A percentile compares a stretch with the other conserved stretches of the same genome.
Evolutionary conservation across 306 rosid species (phyloP).

Genomic region (Acmispon strigosus): DNA sequence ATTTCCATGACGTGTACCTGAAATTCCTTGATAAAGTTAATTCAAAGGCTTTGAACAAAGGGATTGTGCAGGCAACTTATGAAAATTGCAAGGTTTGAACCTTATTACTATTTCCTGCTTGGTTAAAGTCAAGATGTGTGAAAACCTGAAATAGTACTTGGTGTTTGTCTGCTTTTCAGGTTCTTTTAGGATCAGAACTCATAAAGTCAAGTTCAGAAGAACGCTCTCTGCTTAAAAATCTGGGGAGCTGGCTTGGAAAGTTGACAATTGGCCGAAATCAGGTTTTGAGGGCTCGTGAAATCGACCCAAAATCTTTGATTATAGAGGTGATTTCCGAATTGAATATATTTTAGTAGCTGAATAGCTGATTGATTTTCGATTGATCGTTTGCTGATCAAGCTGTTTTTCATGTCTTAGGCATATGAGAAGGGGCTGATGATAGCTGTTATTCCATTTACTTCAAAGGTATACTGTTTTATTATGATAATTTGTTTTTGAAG

Average conservation of each 20-base stretch:
- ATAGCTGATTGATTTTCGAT: neutral
- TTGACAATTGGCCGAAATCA: slow-evolving; percentile 94
- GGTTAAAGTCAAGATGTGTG: neutral
- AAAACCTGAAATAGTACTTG: neutral
- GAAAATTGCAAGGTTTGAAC: slow-evolving; percentile 94
- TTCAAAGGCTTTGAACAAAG: slow-evolving; percentile 76
- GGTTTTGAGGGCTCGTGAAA: slow-evolving; percentile 93
- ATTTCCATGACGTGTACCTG: slow-evolving; percentile 92
- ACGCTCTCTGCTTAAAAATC: slow-evolving; percentile 90
- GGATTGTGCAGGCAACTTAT: slow-evolving; percentile 81
- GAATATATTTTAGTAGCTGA: neutral
- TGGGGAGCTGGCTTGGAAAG: slow-evolving; percentile 99
- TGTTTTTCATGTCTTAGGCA: slow-evolving; percentile 48
- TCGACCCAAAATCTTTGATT: slow-evolving; percentile 95
- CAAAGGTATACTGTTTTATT: slow-evolving; percentile 62
- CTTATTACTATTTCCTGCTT: neutral
- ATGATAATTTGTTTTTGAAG: neutral
- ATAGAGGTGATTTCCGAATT: slow-evolving; percentile 56
- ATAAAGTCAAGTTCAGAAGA: slow-evolving; percentile 98
- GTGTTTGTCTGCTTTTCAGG: slow-evolving; percentile 43
- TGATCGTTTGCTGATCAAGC: slow-evolving; percentile 3
- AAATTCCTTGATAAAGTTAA: slow-evolving; percentile 83
- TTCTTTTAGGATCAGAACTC: slow-evolving; percentile 91
- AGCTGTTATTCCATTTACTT: slow-evolving; percentile 97
- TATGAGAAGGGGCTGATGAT: slow-evolving; percentile 99